Base-by-base conservation (phyloP, 805 yeast genomes). In the Lipomyces lipofer region DNA sequence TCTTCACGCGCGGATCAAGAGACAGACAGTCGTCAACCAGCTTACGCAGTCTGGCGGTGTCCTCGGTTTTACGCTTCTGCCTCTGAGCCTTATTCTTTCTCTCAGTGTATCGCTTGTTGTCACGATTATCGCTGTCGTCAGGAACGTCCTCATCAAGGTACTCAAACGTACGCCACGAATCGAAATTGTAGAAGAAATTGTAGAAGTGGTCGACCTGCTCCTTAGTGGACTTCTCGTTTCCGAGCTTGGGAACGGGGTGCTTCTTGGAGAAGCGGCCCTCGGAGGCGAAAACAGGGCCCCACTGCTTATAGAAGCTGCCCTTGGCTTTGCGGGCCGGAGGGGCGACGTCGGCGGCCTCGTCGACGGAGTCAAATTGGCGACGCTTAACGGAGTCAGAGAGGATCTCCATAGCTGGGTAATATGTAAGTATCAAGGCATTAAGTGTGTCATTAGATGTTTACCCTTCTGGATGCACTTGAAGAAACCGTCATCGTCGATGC, bases 111-210 rank as follows among this genome's bases (percentile, higher is more conserved):
- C 99, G 95, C 80, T 94, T 94, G 83, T 94, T 96, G 73, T 94
- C 99, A 81, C 99, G 90, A 84, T 94, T 94, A 58, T 96, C 87
- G 54, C 97, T 88, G 75, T 94, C 99, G 78, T 94, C 99, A 65
- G 99, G 99, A 68, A 91, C 97, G 71, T 94, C 99, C 79, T 94
- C 99, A 71, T 94, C 99, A 73, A 90, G 82, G 78, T 91, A 94
- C 77, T 94, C 99, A 71, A 94, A 94, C 45, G 96, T 79, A 79
- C 96, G 88, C 99, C 99, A 94, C 19, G 98, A 92, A 75, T 94
- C 97, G 64, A 91, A 88, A 73, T 86, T 85, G 73, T 85, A 85
- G 86, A 94, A 94, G 82, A 89, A 92, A 64, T 82, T 80, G 80
- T 92, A 92, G 76, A 95, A 91, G 49, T 76, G 78, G 67, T 88